Base-by-base conservation (phyloP, 169 alveolate genomes). In the Plasmodium reichenowi region DNA sequence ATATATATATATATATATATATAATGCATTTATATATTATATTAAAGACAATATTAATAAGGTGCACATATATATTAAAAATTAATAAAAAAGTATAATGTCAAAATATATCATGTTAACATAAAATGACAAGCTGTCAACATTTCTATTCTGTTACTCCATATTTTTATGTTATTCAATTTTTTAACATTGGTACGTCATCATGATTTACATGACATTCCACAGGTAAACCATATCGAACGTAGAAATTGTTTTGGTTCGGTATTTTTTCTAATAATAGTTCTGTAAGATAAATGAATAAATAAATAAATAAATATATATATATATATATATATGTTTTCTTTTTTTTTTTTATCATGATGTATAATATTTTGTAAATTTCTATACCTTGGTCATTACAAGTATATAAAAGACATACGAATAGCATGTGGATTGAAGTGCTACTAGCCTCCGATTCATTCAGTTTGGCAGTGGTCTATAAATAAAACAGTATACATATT, bases 331-430 rank as follows among this genome's bases (percentile, higher is more conserved):
- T 32, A 32, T 32, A 32, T 32, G 8, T 4, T 32, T 32, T 32
- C 9, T 32, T 32, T 32, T 32, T 32, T 20, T 20, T 26, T 32
- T 32, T 32, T 32, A 32, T 32, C 7, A 32, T 32, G 1, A 4
- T 32, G 4, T 32, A 32, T 5, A 12, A n/a, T 5, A 32, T 32
- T 32, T 32, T 32, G 45, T 32, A 32, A 4, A 32, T 32, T 32
- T 32, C 1, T 52, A 64, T 80, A 80, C 90, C 90, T 58, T 80
- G 90, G 22, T 80, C 90, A 20, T 80, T 80, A 48, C 90, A 80
- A n/a, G 90, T 80, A 59, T 80, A 80, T 32, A 80, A 43, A 29
- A 80, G 32, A 29, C 90, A 80, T 22, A 80, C 90, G 50, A 80
- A 80, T 50, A 80, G 85, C 90, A 80, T 80, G 13, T 80, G 90